These are phyloP conservation scores for Moesziomyces antarcticus DNA, from an alignment of 1,284 basidiomycete species.

Conservation along the genomic window DNA sequence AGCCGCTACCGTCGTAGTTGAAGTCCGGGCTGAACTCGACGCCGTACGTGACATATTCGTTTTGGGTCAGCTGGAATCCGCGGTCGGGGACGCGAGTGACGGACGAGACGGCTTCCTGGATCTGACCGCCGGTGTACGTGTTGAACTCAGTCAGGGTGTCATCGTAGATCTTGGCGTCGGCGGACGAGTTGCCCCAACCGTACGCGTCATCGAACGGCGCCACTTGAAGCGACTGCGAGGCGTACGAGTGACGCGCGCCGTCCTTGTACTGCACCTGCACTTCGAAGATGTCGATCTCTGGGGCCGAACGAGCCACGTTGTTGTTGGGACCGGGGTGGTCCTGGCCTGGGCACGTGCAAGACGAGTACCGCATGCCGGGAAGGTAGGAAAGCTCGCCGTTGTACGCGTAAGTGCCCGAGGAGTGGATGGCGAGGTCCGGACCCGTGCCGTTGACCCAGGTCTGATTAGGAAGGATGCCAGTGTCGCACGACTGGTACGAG, in stretches of 20 bases:
- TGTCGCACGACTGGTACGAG: conserved; percentile 67
- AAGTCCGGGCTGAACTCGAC: conserved; percentile 66
- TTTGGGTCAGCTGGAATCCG: conserved; percentile 48
- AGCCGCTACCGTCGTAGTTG: conserved; percentile 55
- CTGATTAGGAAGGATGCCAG: conserved; percentile 63
- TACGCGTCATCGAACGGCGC: conserved; percentile 66
- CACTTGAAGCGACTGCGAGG: conserved; percentile 66
- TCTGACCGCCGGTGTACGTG: conserved; percentile 60
- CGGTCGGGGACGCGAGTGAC: conserved; percentile 56
- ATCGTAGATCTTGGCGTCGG: conserved; percentile 55
- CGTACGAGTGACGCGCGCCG: conserved; percentile 51
- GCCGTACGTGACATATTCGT: conserved; percentile 55
- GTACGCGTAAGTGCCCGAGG: conserved; percentile 56
- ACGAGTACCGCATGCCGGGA: conserved; percentile 61
- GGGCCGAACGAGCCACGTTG: conserved; percentile 62
- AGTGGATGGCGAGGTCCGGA: conserved; percentile 43
- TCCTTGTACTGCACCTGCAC: conserved; percentile 71
- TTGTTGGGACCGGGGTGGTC: conserved; percentile 62
- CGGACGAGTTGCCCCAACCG: conserved; percentile 50
- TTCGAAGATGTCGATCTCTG: conserved; percentile 68
- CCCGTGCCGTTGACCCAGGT: conserved; percentile 52
- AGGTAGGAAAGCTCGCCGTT: conserved; percentile 49
- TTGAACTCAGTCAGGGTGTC: conserved; percentile 54
- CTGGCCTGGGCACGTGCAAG: conserved; percentile 62
- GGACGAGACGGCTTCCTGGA: conserved; percentile 67